Evolutionary conservation across 2,329 filamentous ascomycete species (phyloP).

Genomic region (Pseudogymnoascus sp.): DNA sequence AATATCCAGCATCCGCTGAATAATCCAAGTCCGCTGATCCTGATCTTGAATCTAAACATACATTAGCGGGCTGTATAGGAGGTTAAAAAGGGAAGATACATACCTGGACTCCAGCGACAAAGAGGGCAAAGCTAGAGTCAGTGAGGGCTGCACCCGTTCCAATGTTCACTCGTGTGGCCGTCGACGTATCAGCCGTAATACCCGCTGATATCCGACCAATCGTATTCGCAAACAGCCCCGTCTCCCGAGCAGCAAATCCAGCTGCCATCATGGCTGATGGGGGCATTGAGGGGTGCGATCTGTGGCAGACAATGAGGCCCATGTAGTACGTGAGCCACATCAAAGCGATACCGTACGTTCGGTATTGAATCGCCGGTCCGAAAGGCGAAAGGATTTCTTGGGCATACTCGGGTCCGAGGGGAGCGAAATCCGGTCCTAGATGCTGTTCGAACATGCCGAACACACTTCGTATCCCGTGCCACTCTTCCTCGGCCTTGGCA

Average conservation of each 20-base stretch:
- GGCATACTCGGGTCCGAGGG: constrained; percentile 60
- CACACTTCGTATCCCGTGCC: constrained; percentile 64
- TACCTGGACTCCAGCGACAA: constrained; percentile 75
- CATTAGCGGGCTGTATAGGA: constrained; percentile 5
- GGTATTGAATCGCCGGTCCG: constrained; percentile 70
- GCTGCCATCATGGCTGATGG: constrained; percentile 83
- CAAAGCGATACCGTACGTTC: constrained; percentile 78
- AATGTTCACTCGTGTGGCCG: constrained; percentile 57
- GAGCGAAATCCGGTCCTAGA: constrained; percentile 68
- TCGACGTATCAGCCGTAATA: constrained; percentile 39
- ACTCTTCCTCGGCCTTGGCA: constrained; percentile 45
- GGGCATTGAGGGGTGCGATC: constrained; percentile 82
- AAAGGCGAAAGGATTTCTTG: constrained; percentile 65
- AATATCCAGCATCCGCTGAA: constrained; percentile 66
- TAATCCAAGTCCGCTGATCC: constrained; percentile 67
- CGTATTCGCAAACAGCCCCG: constrained; percentile 60
- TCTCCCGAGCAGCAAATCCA: constrained; percentile 65
- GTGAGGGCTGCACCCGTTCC: constrained; percentile 72
- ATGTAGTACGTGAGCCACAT: constrained; percentile 86
- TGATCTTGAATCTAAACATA: constrained; percentile 56
- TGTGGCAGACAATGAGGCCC: constrained; percentile 71
- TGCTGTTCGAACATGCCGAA: constrained; percentile 59
- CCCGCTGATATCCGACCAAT: constrained; percentile 78
- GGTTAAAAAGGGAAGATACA: constrained; percentile 13
- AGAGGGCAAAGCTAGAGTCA: constrained; percentile 73